phyloP scores from a whole-genome alignment of 352 stramenopile species.

The Pythium dissimile region DNA sequence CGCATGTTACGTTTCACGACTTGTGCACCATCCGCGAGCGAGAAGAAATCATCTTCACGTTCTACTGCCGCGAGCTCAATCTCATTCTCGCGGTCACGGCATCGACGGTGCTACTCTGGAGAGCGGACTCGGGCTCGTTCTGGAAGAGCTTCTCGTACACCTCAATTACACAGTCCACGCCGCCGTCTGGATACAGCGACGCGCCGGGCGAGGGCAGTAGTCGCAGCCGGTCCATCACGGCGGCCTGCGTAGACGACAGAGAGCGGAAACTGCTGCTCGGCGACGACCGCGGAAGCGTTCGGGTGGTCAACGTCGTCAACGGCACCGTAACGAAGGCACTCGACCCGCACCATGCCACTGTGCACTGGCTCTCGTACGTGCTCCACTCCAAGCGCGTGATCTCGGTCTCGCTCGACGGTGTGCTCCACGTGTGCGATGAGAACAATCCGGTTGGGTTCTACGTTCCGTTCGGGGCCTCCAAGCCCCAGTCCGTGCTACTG shows the following conservation, averaged over 20 bases:
- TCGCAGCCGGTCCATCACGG: constrained; percentile 34
- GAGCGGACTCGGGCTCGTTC: constrained; percentile 41
- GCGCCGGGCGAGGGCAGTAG: background rate
- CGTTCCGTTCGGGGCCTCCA: constrained; percentile 49
- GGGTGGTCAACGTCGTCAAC: constrained; percentile 74
- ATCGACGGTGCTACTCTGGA: constrained; percentile 58
- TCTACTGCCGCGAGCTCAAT: constrained; percentile 54
- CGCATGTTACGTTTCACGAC: constrained; percentile 50
- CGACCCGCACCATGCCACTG: constrained; percentile 43
- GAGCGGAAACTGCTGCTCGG: constrained; percentile 79
- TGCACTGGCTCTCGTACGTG: constrained; percentile 55
- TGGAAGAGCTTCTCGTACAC: constrained; percentile 56
- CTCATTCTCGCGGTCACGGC: constrained; percentile 52
- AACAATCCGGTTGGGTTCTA: constrained; percentile 72
- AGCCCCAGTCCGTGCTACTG: constrained; percentile 54
- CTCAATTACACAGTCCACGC: constrained; percentile 27
- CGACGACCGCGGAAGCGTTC: constrained; percentile 58
- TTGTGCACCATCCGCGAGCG: constrained; percentile 50
- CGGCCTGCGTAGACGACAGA: constrained; percentile 77
- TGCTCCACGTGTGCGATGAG: constrained; percentile 67
- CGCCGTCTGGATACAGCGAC: constrained; percentile 8
- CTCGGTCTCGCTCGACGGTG: constrained; percentile 52
- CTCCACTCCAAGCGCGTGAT: constrained; percentile 60
- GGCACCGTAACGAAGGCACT: constrained; percentile 84
- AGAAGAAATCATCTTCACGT: constrained; percentile 62